phyloP scores from a whole-genome alignment of 176 grass and related monocot species.

The Eleusine coracana region DNA sequence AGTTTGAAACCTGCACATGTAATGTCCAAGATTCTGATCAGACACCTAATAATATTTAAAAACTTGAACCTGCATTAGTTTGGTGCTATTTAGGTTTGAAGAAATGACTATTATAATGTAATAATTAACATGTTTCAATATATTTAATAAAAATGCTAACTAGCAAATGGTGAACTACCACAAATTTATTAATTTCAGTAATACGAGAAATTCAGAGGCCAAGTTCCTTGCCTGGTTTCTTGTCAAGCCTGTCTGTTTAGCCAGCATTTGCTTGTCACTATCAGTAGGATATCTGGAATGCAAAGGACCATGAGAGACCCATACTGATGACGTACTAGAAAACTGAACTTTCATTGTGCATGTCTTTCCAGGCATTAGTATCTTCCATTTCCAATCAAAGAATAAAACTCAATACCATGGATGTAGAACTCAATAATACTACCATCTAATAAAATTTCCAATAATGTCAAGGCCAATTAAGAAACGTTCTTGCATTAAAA shows the following conservation, averaged over 20 bases:
- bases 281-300: slow-evolving; percentile 84
- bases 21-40: not conserved
- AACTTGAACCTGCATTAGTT: not conserved
- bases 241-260: slow-evolving; percentile 86
- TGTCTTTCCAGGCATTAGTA: not conserved
- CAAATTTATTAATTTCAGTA: not conserved
- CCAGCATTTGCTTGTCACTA: slow-evolving; percentile 87
- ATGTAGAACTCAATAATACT: not conserved
- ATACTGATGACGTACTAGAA: not conserved
- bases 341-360: not conserved
- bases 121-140: not conserved
- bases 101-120: not conserved
- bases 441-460: not conserved
- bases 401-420: not conserved
- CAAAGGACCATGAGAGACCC: not conserved
- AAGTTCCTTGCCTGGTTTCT: slow-evolving; percentile 54
- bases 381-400: not conserved
- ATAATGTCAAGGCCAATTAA: not conserved
- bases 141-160: not conserved
- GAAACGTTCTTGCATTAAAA: not conserved
- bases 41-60: not conserved
- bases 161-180: not conserved
- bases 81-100: not conserved
- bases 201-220: not conserved
- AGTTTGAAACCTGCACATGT: slow-evolving; percentile 77